Conservation (phyloP, 2,329 filamentous ascomycete species). For the Didymosphaeria variabile region DNA sequence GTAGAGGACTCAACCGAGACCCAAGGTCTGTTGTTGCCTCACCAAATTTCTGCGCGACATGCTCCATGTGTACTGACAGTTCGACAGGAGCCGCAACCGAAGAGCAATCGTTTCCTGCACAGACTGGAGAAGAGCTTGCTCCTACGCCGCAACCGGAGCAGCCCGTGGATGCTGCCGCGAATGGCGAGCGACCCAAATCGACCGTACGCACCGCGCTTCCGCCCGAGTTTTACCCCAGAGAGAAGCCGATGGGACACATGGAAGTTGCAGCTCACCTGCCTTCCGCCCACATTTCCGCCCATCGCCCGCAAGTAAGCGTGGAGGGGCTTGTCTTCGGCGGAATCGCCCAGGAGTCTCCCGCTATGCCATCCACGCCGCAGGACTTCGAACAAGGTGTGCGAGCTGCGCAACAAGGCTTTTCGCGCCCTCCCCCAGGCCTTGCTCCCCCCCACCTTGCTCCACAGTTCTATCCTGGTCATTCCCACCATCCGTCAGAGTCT, state of each 20-base stretch:
- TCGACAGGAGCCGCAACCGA: slow-evolving; percentile 9
- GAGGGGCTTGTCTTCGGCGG: slow-evolving; percentile 53
- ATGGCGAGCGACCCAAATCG: slow-evolving; percentile 34
- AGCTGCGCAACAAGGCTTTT: slow-evolving; percentile 29
- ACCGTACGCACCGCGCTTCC: slow-evolving; percentile 42
- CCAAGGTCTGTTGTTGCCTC: slow-evolving; percentile 30
- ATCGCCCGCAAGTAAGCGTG: slow-evolving; percentile 37
- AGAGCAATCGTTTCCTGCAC: neutral
- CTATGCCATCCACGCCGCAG: slow-evolving; percentile 50
- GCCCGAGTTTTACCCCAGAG: slow-evolving; percentile 48
- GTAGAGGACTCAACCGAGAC: slow-evolving; percentile 24
- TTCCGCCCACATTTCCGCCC: slow-evolving; percentile 22
- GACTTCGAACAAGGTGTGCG: slow-evolving; percentile 30
- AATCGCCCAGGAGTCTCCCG: slow-evolving; percentile 46
- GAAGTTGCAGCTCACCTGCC: slow-evolving; percentile 21
- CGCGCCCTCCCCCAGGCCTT: slow-evolving; percentile 45
- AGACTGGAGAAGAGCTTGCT: neutral
- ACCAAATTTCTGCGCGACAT: neutral
- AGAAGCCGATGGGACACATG: slow-evolving; percentile 33
- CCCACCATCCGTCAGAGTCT: slow-evolving; percentile 47
- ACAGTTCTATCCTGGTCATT: slow-evolving; percentile 44
- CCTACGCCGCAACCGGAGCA: slow-evolving; percentile 19
- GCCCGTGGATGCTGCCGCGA: slow-evolving; percentile 18
- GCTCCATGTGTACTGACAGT: slow-evolving; percentile 10
- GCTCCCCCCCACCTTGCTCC: slow-evolving; percentile 40